Percentiles rank a stretch among this genome's conserved stretches.
Evolutionary conservation across 106 monocot genomes (phyloP).

Genomic region (Dioscorea dumetorum): DNA sequence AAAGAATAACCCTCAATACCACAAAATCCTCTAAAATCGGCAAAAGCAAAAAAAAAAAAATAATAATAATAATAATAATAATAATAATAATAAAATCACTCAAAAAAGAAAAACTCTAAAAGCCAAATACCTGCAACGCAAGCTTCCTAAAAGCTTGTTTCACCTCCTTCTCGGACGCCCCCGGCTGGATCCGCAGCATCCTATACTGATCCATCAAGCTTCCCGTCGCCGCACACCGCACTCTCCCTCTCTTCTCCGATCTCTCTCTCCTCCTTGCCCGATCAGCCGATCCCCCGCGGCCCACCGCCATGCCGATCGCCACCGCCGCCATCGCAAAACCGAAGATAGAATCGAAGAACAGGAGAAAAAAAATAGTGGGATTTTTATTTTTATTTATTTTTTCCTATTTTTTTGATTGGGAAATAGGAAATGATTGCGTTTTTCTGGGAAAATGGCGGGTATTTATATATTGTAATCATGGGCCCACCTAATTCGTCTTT

Average conservation of each 20-base stretch:
- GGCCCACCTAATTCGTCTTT: too few species aligned
- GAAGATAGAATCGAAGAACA: not conserved
- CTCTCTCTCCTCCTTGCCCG: not conserved
- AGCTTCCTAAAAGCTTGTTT: constrained; percentile 82
- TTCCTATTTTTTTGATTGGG: too few species aligned
- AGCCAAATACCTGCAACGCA: constrained; percentile 51
- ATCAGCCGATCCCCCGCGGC: not conserved
- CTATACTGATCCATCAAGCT: constrained; percentile 44
- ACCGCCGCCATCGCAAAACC: constrained; percentile 1
- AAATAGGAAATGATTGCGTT: too few species aligned
- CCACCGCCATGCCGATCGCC: constrained; percentile 1
- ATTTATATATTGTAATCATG: too few species aligned
- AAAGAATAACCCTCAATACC: not conserved
- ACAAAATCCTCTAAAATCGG: not conserved
- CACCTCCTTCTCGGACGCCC: constrained; percentile 79
- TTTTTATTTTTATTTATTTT: too few species aligned
- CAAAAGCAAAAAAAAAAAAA: not conserved
- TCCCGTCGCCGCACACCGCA: constrained; percentile 8
- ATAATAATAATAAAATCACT: not conserved
- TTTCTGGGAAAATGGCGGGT: too few species aligned
- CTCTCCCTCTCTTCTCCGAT: not conserved
- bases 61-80: too few species aligned
- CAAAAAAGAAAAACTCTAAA: not conserved
- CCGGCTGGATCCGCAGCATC: constrained; percentile 57
- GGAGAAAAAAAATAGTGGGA: too few species aligned